Evolutionary conservation across 1,284 basidiomycete species (phyloP), one percentile per base, ranked within the genome.

Genomic region (Omphalotus olearius): DNA sequence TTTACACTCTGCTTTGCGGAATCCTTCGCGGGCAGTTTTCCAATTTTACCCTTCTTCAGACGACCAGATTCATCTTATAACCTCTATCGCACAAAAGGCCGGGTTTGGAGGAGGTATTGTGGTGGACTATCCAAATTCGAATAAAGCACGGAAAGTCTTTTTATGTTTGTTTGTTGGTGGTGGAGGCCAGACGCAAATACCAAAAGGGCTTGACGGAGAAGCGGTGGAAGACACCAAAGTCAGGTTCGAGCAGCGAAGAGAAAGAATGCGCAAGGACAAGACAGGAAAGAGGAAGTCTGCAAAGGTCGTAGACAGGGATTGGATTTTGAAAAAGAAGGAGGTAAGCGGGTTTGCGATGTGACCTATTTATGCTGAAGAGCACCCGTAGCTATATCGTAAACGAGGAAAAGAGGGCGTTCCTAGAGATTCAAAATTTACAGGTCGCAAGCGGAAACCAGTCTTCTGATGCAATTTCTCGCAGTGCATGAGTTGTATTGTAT

Each of bases 101-200:
- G 97, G 97, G 0, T 99, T 99, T 66, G 94, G 95, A 4, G 97
- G 97, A 54, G 97, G 97, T 57, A 70, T 99, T 28, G 91, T 99
- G 18, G 91, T 99, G 40, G 97, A 99, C 71, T 98, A 93, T 68
- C 95, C 94, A 3, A 97, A 98, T 69, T 95, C 91, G 0, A 92
- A 90, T 62, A 98, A 95, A 68, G 93, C 92, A 33, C 83, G 82
- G 62, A 98, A 98, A 68, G 88, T 96, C 57, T 98, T 94, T 66
- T 64, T 98, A 52, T 93, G 91, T 64, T 69, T 97, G 53, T 90
- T 90, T 66, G 89, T 95, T 3, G 93, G 93, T 9, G 82, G 79
- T 11, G 70, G 70, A 4, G 74, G 37, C 25, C 45, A 75, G 46
- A 81, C 86, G 63, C 79, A 80, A 64, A 65, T 93, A 10, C 92